Base-by-base conservation (phyloP, 225 moss, liverwort and hornwort genomes). In the Straminergon stramineum region DNA sequence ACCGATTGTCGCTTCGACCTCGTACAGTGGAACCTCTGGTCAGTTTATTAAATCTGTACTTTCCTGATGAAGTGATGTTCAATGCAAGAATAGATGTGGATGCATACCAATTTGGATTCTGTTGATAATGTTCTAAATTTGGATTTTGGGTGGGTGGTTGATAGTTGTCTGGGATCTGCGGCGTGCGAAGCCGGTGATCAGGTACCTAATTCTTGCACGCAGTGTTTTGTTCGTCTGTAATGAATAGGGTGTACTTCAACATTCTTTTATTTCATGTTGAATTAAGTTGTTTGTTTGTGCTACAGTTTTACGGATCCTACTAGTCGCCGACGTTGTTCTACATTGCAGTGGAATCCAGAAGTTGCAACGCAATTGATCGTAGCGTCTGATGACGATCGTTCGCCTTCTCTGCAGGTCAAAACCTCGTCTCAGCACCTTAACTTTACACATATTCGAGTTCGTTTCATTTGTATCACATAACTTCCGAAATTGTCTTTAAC, bases 301-400 rank as follows among this genome's bases (percentile, higher is more conserved):
- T 84, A 91, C 95, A 99, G 99, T 93, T 99, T 99, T 89, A 96
- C 97, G 73, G 97, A 99, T 89, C 97, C 99, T 75, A 95, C 92
- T 77, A 97, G 89, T 90, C 96, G 95, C 82, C 96, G 97, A 58
- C 95, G 97, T 51, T 99, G 97, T 89, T 99, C 99, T 70, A 92
- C 96, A n/a, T 90, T 99, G 86, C 97, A 99, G 82, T 99, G 99
- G 99, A 97, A 97, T 92, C 99, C 99, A 68, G 99, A 99, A 48
- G 95, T 97, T 61, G 97, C 97, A 7, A 99, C 99, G 65, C 97
- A 99, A 82, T 92, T 99, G 84, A 95, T 99, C 83, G 96, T 97
- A 69, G 96, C 97, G 53, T 97, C 99, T 88, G 99, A 99, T 91
- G 99, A 99, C 87, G 96, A 99, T 94, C 94, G 95, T 74, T 97